These are phyloP conservation scores for Aspergillus sp. DNA, from an alignment of 2,329 filamentous ascomycete genomes.

Conservation along the genomic window DNA sequence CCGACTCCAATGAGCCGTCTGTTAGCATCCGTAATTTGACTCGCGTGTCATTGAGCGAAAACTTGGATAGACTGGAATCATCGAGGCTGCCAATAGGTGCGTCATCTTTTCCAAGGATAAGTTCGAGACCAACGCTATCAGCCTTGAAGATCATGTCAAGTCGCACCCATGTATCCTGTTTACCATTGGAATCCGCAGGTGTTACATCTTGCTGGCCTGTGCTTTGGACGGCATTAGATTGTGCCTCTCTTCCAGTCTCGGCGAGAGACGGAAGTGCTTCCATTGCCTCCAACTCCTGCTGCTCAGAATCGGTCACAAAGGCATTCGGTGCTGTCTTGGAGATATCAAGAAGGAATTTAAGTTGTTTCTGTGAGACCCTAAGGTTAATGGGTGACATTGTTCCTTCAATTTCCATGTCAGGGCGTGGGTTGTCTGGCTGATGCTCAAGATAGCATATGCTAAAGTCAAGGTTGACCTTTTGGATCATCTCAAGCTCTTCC, in stretches of 20 bases:
- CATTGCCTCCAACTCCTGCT: conserved; percentile 70
- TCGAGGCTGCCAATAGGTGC: conserved; percentile 77
- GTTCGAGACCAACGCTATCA: conserved; percentile 81
- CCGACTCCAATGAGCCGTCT: conserved; percentile 86
- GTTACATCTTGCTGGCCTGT: conserved; percentile 50
- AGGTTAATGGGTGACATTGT: conserved; percentile 93
- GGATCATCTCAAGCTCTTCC: conserved; percentile 93
- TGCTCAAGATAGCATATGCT: conserved; percentile 91
- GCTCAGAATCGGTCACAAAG: conserved; percentile 72
- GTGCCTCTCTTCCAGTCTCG: conserved; percentile 49
- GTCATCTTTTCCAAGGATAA: conserved; percentile 74
- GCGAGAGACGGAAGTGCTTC: conserved; percentile 66
- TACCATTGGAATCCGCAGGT: conserved; percentile 68
- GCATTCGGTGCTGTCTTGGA: conserved; percentile 84
- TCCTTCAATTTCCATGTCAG: conserved; percentile 88
- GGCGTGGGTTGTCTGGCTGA: conserved; percentile 70
- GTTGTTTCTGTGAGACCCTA: conserved; percentile 82
- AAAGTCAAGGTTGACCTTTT: conserved; percentile 93
- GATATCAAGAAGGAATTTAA: conserved; percentile 85
- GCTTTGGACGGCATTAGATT: conserved; percentile 53
- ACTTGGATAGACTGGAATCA: conserved; percentile 82
- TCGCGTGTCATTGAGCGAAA: conserved; percentile 89
- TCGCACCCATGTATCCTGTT: conserved; percentile 80
- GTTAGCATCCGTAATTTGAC: conserved; percentile 91
- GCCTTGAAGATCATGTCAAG: conserved; percentile 90